A percentile compares a stretch with the other conserved stretches of the same genome.
These are phyloP conservation scores for Fusarium fujikuroi DNA, from an alignment of 2,329 filamentous ascomycete genomes.

Conservation along the genomic window DNA sequence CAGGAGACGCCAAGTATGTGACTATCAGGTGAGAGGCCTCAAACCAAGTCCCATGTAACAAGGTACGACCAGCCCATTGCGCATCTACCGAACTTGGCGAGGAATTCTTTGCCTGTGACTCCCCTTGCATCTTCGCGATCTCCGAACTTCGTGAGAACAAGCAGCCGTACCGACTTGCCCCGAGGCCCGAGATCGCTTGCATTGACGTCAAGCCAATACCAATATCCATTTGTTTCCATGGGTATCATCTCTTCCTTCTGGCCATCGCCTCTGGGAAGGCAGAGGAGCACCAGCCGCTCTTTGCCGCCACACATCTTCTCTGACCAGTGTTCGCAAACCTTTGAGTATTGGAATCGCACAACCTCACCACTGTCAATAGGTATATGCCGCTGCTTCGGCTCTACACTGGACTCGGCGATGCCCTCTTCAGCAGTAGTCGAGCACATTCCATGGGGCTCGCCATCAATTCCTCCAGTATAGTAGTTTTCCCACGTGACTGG, in stretches of 20 bases:
- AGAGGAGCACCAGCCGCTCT: slow-evolving; percentile 76
- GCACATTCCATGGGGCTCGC: slow-evolving; percentile 61
- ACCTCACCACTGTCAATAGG: slow-evolving; percentile 64
- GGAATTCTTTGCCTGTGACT: slow-evolving; percentile 59
- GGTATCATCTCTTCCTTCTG: slow-evolving; percentile 74
- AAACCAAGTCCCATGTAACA: slow-evolving; percentile 63
- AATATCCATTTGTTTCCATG: slow-evolving; percentile 80
- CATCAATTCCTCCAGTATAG: slow-evolving; percentile 67
- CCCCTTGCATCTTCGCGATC: slow-evolving; percentile 61
- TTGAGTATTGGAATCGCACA: slow-evolving; percentile 83
- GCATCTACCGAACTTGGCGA: slow-evolving; percentile 55
- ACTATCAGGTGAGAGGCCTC: slow-evolving; percentile 17
- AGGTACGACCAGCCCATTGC: slow-evolving; percentile 59
- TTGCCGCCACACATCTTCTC: slow-evolving; percentile 75
- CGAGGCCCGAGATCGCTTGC: slow-evolving; percentile 72
- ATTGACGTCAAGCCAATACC: slow-evolving; percentile 84
- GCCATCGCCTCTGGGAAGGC: slow-evolving; percentile 73
- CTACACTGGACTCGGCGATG: slow-evolving; percentile 67
- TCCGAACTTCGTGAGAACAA: slow-evolving; percentile 65
- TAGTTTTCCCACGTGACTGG: slow-evolving; percentile 84
- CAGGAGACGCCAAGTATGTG: slow-evolving; percentile 14
- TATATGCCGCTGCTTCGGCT: slow-evolving; percentile 64
- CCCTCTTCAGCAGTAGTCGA: slow-evolving; percentile 60
- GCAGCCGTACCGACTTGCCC: slow-evolving; percentile 74
- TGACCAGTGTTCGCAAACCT: slow-evolving; percentile 85